Base-by-base conservation (phyloP, 2,329 filamentous ascomycete species). In the Aureobasidium sp. region DNA sequence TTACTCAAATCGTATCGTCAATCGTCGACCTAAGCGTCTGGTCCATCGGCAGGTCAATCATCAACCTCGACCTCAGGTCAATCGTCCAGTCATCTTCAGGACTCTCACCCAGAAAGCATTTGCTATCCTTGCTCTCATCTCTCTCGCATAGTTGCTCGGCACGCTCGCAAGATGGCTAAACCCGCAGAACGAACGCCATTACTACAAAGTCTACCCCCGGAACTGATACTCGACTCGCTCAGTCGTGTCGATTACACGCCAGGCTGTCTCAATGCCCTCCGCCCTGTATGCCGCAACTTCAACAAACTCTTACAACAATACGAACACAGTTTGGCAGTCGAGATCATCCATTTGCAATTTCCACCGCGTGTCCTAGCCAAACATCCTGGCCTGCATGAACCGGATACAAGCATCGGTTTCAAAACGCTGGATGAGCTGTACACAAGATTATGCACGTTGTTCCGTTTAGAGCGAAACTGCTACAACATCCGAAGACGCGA, bases 161-260 rank as follows among this genome's bases (percentile, higher is more conserved):
- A 37, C 15, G 4, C 4, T 27, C n/a, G 10, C 25, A 45, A 15
- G 13, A 55, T 55, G 51, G 5, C 38, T 27, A 15, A 5, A 21
- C 23, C 33, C n/a, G 13, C 17, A 23, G 17, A 55, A 25, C 38
- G 27, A 33, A 17, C 17, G 19, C 13, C 40, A 11, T 45, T 23
- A 31, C 38, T 49, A 33, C 11, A 27, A 13, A 40, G 11, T 29
- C 62, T 73, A 40, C 67, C 70, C 9, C 65, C 69, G n/a, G 67
- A 71, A 47, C 65, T 72, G 47, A 62, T 72, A 5, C 60, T 66
- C 35, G 60, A 64, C 17, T 64, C 65, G 35, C 59, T 66, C 9
- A 67, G 69, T 4, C 63, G 64, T 17, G 65, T 72, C 50, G 63
- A 67, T 5, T 72, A 69, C 62, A 57, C 64, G 21, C 68, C 68